These are phyloP conservation scores for Daldinia sp. DNA, from an alignment of 2,329 filamentous ascomycete species.

Conservation along the genomic window DNA sequence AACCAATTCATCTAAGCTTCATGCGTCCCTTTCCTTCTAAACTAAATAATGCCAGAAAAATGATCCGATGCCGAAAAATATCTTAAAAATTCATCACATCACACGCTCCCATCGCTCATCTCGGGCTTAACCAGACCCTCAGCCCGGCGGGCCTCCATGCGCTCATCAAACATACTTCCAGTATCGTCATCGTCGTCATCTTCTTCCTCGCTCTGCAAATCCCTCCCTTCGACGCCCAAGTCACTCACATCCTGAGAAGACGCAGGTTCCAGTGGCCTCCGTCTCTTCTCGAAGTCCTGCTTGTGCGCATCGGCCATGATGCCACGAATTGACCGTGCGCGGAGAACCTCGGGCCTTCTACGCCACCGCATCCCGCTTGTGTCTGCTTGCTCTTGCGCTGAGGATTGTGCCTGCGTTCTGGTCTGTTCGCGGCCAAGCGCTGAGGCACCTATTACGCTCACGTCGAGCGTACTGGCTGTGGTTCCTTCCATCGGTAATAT, in stretches of 20 bases:
- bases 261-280: constrained; percentile 53
- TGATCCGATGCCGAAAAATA: neutral
- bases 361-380: constrained; percentile 37
- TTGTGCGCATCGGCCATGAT: constrained; percentile 86
- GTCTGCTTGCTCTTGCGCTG: constrained; percentile 35
- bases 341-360: constrained; percentile 36
- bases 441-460: constrained; percentile 29
- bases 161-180: constrained; percentile 40
- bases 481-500: constrained; percentile 14
- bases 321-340: constrained; percentile 56
- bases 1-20: neutral
- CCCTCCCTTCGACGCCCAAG: neutral
- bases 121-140: constrained; percentile 34
- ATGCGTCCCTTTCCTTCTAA: neutral
- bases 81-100: neutral
- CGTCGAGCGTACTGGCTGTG: constrained; percentile 36
- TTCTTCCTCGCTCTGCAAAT: neutral
- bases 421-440: constrained; percentile 31
- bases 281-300: constrained; percentile 89
- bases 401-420: constrained; percentile 5
- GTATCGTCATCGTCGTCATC: constrained; percentile 47
- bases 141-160: constrained; percentile 37
- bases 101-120: neutral
- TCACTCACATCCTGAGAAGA: constrained; percentile 45
- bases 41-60: neutral